Percentiles rank a stretch among this genome's conserved stretches.
phyloP scores from a whole-genome alignment of 768 basidiomycete genomes.

The Leucocoprinus birnbaumii region DNA sequence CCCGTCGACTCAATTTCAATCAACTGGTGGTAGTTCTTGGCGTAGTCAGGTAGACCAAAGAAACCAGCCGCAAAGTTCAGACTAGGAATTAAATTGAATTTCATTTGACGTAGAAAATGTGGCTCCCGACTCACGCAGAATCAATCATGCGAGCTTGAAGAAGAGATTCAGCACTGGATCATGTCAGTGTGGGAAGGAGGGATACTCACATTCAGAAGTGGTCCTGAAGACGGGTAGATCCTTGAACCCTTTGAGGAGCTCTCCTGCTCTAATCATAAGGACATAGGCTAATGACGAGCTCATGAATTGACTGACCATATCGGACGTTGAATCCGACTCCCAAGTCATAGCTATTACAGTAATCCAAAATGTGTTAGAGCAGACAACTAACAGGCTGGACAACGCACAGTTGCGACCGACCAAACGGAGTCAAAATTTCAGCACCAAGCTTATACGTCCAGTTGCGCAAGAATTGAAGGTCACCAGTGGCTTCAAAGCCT shows the following conservation, averaged over 20 bases:
- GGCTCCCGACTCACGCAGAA: slow-evolving; percentile 33
- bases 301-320: slow-evolving; percentile 44
- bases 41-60: slow-evolving; percentile 49
- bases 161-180: slow-evolving; percentile 5
- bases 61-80: slow-evolving; percentile 57
- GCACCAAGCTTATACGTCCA: slow-evolving; percentile 81
- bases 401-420: slow-evolving; percentile 60
- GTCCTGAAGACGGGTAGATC: slow-evolving; percentile 62
- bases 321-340: slow-evolving; percentile 58
- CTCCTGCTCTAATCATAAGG: slow-evolving; percentile 13
- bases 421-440: slow-evolving; percentile 76
- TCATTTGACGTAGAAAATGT: background rate
- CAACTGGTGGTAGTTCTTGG: slow-evolving; percentile 57
- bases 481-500: slow-evolving; percentile 49
- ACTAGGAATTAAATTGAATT: too few relatives aligned
- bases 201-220: slow-evolving; percentile 44
- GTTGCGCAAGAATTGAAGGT: slow-evolving; percentile 61
- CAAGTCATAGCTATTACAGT: slow-evolving; percentile 34
- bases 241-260: slow-evolving; percentile 39
- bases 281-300: background rate
- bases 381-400: background rate
- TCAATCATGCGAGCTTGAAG: slow-evolving; percentile 48
- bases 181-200: background rate
- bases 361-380: background rate
- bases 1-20: slow-evolving; percentile 54